A percentile compares a stretch with the other conserved stretches of the same genome.
These are phyloP conservation scores for Seminavis robusta DNA, from an alignment of 108 stramenopile species.

Conservation along the genomic window DNA sequence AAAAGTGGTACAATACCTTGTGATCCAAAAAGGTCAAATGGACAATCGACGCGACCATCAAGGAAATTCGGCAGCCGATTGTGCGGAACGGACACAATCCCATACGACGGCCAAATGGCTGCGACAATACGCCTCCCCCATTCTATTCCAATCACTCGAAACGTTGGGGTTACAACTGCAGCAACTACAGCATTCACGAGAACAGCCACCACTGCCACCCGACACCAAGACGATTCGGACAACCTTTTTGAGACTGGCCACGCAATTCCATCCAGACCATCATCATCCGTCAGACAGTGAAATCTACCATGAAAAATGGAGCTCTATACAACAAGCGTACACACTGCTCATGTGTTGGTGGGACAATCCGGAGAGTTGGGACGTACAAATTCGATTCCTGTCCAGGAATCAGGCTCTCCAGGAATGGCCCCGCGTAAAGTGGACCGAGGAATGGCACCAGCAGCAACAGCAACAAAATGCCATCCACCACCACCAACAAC, in stretches of 20 bases:
- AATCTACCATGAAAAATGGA: constrained; percentile 2
- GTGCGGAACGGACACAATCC: constrained; percentile 30
- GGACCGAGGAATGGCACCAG: constrained; percentile 17
- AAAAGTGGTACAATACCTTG: constrained; percentile 11
- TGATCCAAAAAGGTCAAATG: constrained; percentile 1
- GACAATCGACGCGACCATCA: constrained; percentile 18
- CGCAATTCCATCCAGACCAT: constrained; percentile 21
- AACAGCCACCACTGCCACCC: not conserved
- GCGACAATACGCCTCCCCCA: constrained; percentile 16
- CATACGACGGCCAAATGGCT: constrained; percentile 15
- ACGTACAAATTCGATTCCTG: constrained; percentile 9
- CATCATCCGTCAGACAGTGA: no score
- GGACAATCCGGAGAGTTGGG: constrained; percentile 13
- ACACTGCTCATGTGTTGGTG: constrained; percentile 14
- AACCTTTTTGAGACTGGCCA: constrained; percentile 1
- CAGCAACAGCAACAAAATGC: not conserved
- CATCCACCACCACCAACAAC: constrained; percentile 3
- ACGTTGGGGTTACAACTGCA: constrained; percentile 1
- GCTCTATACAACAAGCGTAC: constrained; percentile 16
- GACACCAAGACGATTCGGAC: constrained; percentile 1
- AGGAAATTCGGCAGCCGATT: constrained; percentile 32
- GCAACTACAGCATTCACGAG: not conserved
- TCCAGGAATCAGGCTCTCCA: constrained; percentile 6
- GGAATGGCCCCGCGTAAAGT: constrained; percentile 6
- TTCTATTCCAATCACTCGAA: not conserved